Percentiles rank a stretch among this genome's conserved stretches.
These are phyloP conservation scores for Paramecium sonneborni DNA, from an alignment of 73 alveolate genomes.

Conservation along the genomic window DNA sequence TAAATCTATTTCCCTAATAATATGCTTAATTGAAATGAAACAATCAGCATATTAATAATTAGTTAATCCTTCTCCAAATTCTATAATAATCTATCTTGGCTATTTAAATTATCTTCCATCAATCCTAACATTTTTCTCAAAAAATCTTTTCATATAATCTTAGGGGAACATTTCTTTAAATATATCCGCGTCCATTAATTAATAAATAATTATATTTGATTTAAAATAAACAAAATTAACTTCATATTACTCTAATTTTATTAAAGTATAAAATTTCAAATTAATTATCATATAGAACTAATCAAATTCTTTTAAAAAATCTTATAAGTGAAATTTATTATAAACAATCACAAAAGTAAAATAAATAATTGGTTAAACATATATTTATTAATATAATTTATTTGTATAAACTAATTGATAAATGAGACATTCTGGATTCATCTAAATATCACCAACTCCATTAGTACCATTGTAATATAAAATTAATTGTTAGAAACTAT, in stretches of 20 bases:
- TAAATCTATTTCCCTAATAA: not conserved
- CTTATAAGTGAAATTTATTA: not conserved
- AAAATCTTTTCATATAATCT: slow-evolving; percentile 12
- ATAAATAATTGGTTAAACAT: not conserved
- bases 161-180: not conserved
- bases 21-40: not conserved
- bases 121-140: not conserved
- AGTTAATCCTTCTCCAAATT: not conserved
- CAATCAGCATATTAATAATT: slow-evolving; percentile 20
- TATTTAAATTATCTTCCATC: slow-evolving; percentile 35
- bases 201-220: not conserved
- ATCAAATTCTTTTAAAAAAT: too few species aligned
- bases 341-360: not conserved
- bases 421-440: not conserved
- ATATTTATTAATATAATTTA: not conserved
- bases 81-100: not conserved
- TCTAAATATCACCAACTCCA: not conserved
- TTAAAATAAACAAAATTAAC: not conserved
- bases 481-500: not conserved
- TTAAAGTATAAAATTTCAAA: too few species aligned
- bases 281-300: too few species aligned
- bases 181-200: slow-evolving; percentile 47
- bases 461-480: not conserved
- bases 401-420: not conserved
- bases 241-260: too few species aligned